Conservation (phyloP, 306 rosid genomes). For the Crotalaria pallida region DNA sequence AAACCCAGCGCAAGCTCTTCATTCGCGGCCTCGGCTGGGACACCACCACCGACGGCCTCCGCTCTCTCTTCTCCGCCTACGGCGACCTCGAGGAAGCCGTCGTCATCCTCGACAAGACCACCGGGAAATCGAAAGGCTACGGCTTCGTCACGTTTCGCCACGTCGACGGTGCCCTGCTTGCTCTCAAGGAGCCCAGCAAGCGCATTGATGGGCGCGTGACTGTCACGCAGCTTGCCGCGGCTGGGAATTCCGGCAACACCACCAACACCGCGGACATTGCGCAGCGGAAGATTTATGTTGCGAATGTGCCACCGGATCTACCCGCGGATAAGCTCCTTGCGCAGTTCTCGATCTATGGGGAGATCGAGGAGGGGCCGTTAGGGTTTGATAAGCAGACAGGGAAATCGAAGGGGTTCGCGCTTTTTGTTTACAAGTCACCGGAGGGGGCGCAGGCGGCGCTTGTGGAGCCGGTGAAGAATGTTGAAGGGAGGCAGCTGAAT, state of each 20-base stretch:
- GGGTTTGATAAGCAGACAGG: conserved; percentile 96
- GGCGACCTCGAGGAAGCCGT: conserved; percentile 95
- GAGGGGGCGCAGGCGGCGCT: conserved; percentile 91
- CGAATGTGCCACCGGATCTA: conserved; percentile 87
- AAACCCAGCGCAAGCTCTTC: conserved; percentile 88
- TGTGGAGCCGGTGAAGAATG: conserved; percentile 72
- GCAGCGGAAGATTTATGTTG: conserved; percentile 76
- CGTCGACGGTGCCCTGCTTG: conserved; percentile 81
- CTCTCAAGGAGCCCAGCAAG: conserved; percentile 93
- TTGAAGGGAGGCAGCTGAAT: conserved; percentile 75
- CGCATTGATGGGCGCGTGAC: conserved; percentile 93
- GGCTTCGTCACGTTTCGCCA: conserved; percentile 88
- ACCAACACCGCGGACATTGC: conserved; percentile 41
- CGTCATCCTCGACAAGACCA: conserved; percentile 75
- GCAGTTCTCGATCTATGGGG: conserved; percentile 73
- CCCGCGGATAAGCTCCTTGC: conserved; percentile 68
- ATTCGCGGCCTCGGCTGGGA: conserved; percentile 97
- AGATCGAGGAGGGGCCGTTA: conserved; percentile 92
- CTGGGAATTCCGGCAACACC: conserved; percentile 43
- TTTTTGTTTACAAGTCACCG: conserved; percentile 73
- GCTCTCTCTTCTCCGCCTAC: conserved; percentile 72
- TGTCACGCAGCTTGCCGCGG: conserved; percentile 94
- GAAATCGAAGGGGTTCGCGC: conserved; percentile 78
- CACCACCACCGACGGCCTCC: conserved; percentile 87
- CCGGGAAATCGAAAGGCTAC: conserved; percentile 83